Evolutionary conservation across 176 grass and related monocot genomes (phyloP).

Genomic region (Eragrostis nindensis): DNA sequence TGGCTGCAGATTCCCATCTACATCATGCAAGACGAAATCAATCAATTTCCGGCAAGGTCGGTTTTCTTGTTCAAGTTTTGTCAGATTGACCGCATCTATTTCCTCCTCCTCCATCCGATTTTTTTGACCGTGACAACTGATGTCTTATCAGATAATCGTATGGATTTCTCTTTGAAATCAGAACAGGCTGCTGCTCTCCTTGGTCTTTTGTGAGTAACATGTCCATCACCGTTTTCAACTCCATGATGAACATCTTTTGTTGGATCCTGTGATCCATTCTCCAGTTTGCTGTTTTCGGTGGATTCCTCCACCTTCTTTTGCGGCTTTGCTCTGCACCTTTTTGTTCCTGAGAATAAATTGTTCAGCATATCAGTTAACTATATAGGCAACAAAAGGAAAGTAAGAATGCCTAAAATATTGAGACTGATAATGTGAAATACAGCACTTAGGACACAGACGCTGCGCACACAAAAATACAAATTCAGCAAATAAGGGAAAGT

Average conservation of each 20-base stretch:
- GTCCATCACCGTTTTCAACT: constrained; percentile 46
- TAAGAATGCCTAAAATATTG: background rate
- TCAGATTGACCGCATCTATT: constrained; percentile 79
- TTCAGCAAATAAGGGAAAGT: constrained; percentile 14
- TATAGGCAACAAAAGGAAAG: constrained; percentile 22
- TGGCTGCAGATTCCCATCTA: constrained; percentile 84
- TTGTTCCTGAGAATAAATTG: constrained; percentile 58
- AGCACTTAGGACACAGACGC: constrained; percentile 20
- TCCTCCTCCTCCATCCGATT: constrained; percentile 77
- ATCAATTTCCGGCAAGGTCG: constrained; percentile 78
- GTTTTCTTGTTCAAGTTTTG: constrained; percentile 77
- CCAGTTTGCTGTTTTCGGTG: constrained; percentile 41
- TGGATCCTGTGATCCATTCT: constrained; percentile 25
- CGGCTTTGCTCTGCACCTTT: constrained; percentile 63
- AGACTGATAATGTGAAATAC: background rate
- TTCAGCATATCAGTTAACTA: constrained; percentile 26
- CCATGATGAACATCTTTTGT: constrained; percentile 25
- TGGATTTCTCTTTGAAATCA: constrained; percentile 82
- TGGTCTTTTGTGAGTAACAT: constrained; percentile 56
- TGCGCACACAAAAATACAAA: background rate
- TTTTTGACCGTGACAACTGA: constrained; percentile 69
- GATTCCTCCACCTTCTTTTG: constrained; percentile 59
- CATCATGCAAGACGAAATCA: constrained; percentile 90
- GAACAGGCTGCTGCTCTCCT: constrained; percentile 78
- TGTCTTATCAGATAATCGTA: constrained; percentile 68